Conservation (phyloP, 2,329 filamentous ascomycete species). For the Xenoacremonium recifei region DNA sequence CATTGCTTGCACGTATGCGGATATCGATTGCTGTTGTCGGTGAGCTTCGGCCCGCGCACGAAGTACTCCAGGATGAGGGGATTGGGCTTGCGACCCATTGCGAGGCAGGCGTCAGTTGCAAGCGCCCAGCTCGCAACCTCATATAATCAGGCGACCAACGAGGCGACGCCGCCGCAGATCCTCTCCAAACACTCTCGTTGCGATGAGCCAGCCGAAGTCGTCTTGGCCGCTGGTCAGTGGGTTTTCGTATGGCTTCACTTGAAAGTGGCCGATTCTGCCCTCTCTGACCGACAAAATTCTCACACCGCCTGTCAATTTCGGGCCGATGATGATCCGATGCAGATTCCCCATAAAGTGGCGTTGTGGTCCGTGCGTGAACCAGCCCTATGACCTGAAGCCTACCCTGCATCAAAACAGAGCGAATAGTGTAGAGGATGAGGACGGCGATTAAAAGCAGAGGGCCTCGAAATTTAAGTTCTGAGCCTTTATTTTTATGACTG, state of each 20-base stretch:
- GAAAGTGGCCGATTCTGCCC: conserved; percentile 37
- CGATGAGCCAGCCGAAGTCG: conserved; percentile 7
- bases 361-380: too few relatives aligned
- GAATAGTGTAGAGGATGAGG: too few relatives aligned
- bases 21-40: conserved; percentile 88
- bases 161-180: conserved; percentile 16
- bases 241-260: conserved; percentile 26
- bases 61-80: conserved; percentile 86
- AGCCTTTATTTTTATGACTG: too few relatives aligned
- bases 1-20: conserved; percentile 87
- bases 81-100: conserved; percentile 82
- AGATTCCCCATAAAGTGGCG: too few relatives aligned
- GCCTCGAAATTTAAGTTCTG: too few relatives aligned
- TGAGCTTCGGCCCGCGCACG: conserved; percentile 79
- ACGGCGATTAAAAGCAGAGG: too few relatives aligned
- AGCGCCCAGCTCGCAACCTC: conserved; percentile 26
- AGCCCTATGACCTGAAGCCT: too few relatives aligned
- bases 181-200: conserved; percentile 13
- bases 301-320: conserved; percentile 34
- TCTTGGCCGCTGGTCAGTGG: conserved; percentile 17
- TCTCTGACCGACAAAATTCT: conserved; percentile 42
- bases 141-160: conserved; percentile 14
- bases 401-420: too few relatives aligned
- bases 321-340: conserved; percentile 21
- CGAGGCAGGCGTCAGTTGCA: conserved; percentile 25